A percentile compares a stretch with the other conserved stretches of the same genome.
phyloP scores from a whole-genome alignment of 2,329 filamentous ascomycete genomes.

The Monilinia laxa region DNA sequence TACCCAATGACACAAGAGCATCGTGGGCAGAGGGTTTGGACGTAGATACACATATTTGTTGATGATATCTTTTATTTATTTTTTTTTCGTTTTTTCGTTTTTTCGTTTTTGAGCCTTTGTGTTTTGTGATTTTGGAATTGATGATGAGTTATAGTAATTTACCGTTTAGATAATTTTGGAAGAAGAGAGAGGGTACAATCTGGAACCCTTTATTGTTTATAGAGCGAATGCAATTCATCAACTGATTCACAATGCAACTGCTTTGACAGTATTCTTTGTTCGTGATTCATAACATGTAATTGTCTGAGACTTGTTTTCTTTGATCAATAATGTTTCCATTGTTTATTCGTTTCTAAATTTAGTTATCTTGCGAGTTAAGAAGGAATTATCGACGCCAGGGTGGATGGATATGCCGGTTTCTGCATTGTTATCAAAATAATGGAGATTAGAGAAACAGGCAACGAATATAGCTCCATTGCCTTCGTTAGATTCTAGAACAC shows the following conservation, averaged over 20 bases:
- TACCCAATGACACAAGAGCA: not conserved
- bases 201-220: not conserved
- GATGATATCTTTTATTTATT: not conserved
- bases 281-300: constrained; percentile 2
- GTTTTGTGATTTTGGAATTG: not conserved
- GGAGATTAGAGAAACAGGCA: not conserved
- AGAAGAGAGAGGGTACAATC: not conserved
- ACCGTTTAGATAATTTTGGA: constrained; percentile 1
- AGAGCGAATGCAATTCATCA: not conserved
- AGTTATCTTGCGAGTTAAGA: not conserved
- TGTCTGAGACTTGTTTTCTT: constrained; percentile 14
- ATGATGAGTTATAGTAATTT: not conserved
- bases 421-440: not conserved
- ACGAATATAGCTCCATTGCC: not conserved
- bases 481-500: constrained; percentile 10
- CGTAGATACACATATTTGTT: constrained; percentile 11
- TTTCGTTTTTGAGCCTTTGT: not conserved
- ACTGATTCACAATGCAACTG: not conserved
- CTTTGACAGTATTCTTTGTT: constrained; percentile 13
- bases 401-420: constrained; percentile 8
- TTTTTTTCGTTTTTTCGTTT: not conserved
- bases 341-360: not conserved
- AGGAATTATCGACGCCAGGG: not conserved
- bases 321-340: not conserved
- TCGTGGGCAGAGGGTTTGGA: constrained; percentile 10